Conservation (phyloP, 768 basidiomycete genomes). For the Boletus rubroflammeus region DNA sequence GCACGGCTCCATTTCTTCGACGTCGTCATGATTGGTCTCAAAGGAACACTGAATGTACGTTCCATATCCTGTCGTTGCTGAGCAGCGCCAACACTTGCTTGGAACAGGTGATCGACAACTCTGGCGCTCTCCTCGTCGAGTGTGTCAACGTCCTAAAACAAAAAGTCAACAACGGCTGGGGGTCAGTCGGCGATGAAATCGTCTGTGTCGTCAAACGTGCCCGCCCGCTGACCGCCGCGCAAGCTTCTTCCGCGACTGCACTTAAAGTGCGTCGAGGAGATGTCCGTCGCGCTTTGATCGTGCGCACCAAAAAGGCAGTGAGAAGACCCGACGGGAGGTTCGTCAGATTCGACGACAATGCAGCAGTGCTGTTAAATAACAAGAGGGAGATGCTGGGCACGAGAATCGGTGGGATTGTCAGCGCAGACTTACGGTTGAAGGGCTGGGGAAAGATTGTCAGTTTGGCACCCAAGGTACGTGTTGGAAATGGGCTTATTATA, state of each 20-base stretch:
- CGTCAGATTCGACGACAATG: conserved; percentile 95
- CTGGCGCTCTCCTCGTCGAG: conserved; percentile 90
- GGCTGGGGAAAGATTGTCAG: conserved; percentile 95
- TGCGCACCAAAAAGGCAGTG: conserved; percentile 85
- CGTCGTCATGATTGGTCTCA: conserved; percentile 84
- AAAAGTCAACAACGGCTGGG: conserved; percentile 95
- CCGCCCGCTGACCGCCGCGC: conserved; percentile 68
- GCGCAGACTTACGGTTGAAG: conserved; percentile 83
- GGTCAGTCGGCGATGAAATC: conserved; percentile 90
- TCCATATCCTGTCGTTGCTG: not conserved
- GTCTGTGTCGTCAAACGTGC: conserved; percentile 94
- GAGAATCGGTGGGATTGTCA: conserved; percentile 90
- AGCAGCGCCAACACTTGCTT: not conserved
- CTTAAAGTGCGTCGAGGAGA: conserved; percentile 92
- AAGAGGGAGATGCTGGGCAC: conserved; percentile 96
- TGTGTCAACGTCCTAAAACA: conserved; percentile 96
- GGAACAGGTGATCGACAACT: conserved; percentile 92
- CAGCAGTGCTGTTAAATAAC: conserved; percentile 89
- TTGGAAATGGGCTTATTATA: not conserved
- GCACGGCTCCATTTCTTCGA: not conserved
- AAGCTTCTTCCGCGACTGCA: conserved; percentile 67
- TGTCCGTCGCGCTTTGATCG: conserved; percentile 93
- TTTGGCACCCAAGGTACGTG: conserved; percentile 79
- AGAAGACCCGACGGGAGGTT: conserved; percentile 83
- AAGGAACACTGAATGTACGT: conserved; percentile 81